Evolutionary conservation across 257 asterid species (phyloP).

Genomic region (Thymus mandschuricus): DNA sequence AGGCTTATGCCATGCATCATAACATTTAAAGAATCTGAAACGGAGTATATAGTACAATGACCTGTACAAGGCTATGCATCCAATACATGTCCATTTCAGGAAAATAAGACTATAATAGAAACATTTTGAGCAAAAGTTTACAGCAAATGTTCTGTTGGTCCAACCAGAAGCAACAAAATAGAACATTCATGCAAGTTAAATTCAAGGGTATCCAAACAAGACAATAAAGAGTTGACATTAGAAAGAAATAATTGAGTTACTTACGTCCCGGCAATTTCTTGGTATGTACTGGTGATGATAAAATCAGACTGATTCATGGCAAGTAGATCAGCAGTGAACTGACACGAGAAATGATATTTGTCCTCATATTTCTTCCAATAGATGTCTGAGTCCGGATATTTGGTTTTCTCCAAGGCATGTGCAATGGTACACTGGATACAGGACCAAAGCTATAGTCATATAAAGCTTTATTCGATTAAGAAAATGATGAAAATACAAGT

Average conservation of each 20-base stretch:
- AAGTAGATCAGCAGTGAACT: conserved; percentile 94
- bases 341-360: conserved; percentile 93
- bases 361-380: conserved; percentile 90
- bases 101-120: background rate
- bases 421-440: conserved; percentile 90
- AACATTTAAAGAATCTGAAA: background rate
- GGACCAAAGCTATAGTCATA: background rate
- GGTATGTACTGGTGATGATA: conserved; percentile 96
- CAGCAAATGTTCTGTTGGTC: background rate
- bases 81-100: too few species aligned
- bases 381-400: conserved; percentile 97
- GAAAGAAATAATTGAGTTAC: conserved; percentile 32
- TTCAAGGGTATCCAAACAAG: background rate
- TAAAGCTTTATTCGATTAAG: too few species aligned
- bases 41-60: background rate
- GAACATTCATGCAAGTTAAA: background rate
- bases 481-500: conserved; percentile 1
- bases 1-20: background rate
- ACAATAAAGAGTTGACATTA: background rate
- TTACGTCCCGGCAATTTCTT: conserved; percentile 99
- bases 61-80: background rate
- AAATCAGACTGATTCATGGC: conserved; percentile 97
- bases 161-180: background rate
- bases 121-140: background rate
- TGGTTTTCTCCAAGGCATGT: conserved; percentile 97